Conservation (phyloP, 1,284 basidiomycete species). For the Cryptococcus sp. region DNA sequence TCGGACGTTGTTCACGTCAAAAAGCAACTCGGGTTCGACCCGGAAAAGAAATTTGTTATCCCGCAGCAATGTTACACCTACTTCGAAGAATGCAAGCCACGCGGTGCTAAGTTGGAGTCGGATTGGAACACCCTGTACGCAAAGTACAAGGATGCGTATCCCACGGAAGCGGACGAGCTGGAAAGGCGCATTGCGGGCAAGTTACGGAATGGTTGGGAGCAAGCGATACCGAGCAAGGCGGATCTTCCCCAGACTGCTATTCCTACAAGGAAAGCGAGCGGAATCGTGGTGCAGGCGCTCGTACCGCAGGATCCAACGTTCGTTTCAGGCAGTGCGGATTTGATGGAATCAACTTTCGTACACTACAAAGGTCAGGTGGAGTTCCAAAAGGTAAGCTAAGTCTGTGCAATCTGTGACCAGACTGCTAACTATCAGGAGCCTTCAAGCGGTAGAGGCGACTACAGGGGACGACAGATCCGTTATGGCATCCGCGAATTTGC, state of each 20-base stretch:
- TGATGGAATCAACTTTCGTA: constrained; percentile 47
- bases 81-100: constrained; percentile 33
- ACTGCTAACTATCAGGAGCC: constrained; percentile 18
- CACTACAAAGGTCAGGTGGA: constrained; percentile 39
- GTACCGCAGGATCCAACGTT: constrained; percentile 39
- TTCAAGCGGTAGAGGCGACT: constrained; percentile 28
- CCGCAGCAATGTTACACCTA: constrained; percentile 38
- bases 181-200: constrained; percentile 30
- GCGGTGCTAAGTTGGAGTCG: constrained; percentile 32
- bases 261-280: constrained; percentile 42
- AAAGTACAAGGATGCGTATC: constrained; percentile 33
- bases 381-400: constrained; percentile 40
- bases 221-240: constrained; percentile 16
- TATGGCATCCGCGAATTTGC: constrained; percentile 49
- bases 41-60: constrained; percentile 40
- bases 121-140: constrained; percentile 40
- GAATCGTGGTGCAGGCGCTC: constrained; percentile 38
- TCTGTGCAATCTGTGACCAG: constrained; percentile 20
- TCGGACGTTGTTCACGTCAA: constrained; percentile 47
- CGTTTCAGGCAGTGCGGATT: constrained; percentile 43
- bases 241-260: constrained; percentile 32
- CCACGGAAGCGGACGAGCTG: constrained; percentile 33
- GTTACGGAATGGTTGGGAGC: not conserved
- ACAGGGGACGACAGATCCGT: constrained; percentile 45
- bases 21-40: constrained; percentile 39